These are phyloP conservation scores for Lithohypha guttulata DNA, from an alignment of 2,329 filamentous ascomycete genomes.

Conservation along the genomic window DNA sequence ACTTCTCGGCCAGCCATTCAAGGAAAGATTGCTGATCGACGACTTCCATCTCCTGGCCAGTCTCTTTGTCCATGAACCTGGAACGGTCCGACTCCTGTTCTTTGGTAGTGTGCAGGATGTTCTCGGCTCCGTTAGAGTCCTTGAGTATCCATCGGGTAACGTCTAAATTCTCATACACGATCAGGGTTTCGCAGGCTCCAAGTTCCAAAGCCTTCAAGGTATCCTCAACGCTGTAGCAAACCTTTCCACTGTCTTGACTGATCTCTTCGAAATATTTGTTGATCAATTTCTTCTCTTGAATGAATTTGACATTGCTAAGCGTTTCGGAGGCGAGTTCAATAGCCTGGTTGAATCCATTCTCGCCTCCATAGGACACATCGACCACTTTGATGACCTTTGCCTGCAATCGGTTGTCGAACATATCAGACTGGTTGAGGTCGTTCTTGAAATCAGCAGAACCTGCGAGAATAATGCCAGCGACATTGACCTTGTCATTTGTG, in stretches of 20 bases:
- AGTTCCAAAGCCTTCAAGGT: conserved; percentile 94
- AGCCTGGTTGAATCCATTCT: conserved; percentile 99
- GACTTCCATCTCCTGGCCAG: conserved; percentile 95
- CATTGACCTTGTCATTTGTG: conserved; percentile 95
- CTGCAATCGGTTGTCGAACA: conserved; percentile 87
- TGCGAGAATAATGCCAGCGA: conserved; percentile 86
- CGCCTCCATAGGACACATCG: conserved; percentile 95
- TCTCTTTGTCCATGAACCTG: conserved; percentile 89
- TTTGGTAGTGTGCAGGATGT: conserved; percentile 81
- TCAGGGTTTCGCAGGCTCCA: conserved; percentile 85
- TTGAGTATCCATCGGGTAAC: conserved; percentile 87
- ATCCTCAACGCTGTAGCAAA: conserved; percentile 97
- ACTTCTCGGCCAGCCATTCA: conserved; percentile 98
- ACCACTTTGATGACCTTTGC: conserved; percentile 99
- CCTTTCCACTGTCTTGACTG: conserved; percentile 88
- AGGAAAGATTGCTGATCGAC: conserved; percentile 81
- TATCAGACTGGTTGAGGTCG: conserved; percentile 90
- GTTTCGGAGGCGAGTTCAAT: conserved; percentile 94
- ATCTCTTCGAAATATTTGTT: conserved; percentile 99
- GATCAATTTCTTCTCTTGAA: conserved; percentile 99
- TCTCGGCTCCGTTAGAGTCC: conserved; percentile 59
- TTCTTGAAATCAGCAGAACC: conserved; percentile 99
- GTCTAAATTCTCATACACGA: conserved; percentile 96
- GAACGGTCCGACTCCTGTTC: conserved; percentile 68
- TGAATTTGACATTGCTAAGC: conserved; percentile 97